phyloP scores from a whole-genome alignment of 257 asterid species.

The Scutellaria barbata region DNA sequence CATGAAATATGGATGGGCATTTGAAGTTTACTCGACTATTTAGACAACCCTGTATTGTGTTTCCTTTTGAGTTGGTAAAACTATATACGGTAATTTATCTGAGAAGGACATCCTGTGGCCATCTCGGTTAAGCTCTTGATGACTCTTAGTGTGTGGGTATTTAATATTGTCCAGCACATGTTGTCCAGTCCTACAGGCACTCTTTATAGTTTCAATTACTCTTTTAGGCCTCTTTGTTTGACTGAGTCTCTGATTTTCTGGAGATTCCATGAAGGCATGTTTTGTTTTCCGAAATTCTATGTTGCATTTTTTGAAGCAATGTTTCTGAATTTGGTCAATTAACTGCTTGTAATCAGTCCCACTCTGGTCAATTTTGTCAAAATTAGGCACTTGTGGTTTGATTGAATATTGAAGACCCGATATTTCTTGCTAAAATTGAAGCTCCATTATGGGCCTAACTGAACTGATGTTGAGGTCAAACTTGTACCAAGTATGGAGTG shows the following conservation, averaged over 20 bases:
- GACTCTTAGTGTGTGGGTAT: neutral
- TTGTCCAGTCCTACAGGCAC: neutral
- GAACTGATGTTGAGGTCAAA: slow-evolving; percentile 5
- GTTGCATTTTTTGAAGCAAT: too few relatives aligned
- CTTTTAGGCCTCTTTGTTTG: slow-evolving; percentile 18
- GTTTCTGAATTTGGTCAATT: slow-evolving; percentile 21
- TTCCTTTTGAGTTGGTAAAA: slow-evolving; percentile 9
- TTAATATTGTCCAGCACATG: neutral
- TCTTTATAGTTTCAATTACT: slow-evolving; percentile 11
- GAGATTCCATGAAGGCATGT: slow-evolving; percentile 12
- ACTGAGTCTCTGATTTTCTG: slow-evolving; percentile 19
- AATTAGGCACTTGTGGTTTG: slow-evolving; percentile 14
- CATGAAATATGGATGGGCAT: slow-evolving; percentile 23
- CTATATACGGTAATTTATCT: neutral
- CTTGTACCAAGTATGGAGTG: neutral
- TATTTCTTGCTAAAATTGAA: slow-evolving; percentile 17
- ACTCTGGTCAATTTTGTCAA: slow-evolving; percentile 14
- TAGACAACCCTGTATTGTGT: neutral
- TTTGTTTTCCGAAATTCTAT: neutral
- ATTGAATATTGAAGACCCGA: slow-evolving; percentile 22
- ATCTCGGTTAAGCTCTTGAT: slow-evolving; percentile 7
- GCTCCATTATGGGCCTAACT: slow-evolving; percentile 8
- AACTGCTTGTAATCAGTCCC: slow-evolving; percentile 9
- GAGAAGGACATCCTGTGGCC: slow-evolving; percentile 13
- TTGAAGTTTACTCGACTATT: slow-evolving; percentile 6